phyloP scores from a whole-genome alignment of 2,329 filamentous ascomycete genomes.

The Fusarium fracticaudum region DNA sequence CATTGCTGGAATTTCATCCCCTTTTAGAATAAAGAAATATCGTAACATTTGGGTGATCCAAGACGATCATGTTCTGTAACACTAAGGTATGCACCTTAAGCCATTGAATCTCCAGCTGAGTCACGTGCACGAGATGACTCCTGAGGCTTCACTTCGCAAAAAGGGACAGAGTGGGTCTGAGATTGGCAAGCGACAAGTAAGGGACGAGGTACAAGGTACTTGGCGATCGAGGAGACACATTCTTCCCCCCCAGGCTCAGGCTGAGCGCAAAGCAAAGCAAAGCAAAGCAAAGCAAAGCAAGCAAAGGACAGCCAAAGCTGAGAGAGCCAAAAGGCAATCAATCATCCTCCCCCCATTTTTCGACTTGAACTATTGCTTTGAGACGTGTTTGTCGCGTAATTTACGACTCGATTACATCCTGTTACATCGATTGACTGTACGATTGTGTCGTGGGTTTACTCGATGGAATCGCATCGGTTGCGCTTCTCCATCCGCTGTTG shows the following conservation, averaged over 20 bases:
- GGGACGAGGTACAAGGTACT: constrained; percentile 27
- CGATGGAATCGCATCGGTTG: constrained; percentile 46
- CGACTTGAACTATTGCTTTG: constrained; percentile 36
- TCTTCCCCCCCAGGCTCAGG: constrained; percentile 46
- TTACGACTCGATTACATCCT: constrained; percentile 36
- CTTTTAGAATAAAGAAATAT: not conserved
- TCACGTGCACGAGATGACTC: constrained; percentile 46
- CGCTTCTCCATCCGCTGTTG: constrained; percentile 40
- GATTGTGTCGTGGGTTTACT: constrained; percentile 45
- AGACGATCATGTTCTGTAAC: not conserved
- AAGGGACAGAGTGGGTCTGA: constrained; percentile 43
- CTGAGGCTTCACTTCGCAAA: constrained; percentile 42
- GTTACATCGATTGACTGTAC: constrained; percentile 45
- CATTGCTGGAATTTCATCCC: too few relatives aligned
- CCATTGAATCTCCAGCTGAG: not conserved
- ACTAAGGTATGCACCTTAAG: not conserved
- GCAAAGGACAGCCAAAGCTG: constrained; percentile 23
- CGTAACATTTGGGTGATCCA: not conserved
- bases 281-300: constrained; percentile 27
- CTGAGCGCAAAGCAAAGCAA: constrained; percentile 32
- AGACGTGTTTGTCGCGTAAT: constrained; percentile 37
- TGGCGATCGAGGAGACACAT: constrained; percentile 53
- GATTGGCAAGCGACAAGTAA: constrained; percentile 40
- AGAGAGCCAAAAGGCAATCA: constrained; percentile 8
- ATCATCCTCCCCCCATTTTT: constrained; percentile 42